Evolutionary conservation across 2,329 filamentous ascomycete genomes (phyloP), one percentile per base, ranked within the genome.

Genomic region (Colletotrichum sp.): DNA sequence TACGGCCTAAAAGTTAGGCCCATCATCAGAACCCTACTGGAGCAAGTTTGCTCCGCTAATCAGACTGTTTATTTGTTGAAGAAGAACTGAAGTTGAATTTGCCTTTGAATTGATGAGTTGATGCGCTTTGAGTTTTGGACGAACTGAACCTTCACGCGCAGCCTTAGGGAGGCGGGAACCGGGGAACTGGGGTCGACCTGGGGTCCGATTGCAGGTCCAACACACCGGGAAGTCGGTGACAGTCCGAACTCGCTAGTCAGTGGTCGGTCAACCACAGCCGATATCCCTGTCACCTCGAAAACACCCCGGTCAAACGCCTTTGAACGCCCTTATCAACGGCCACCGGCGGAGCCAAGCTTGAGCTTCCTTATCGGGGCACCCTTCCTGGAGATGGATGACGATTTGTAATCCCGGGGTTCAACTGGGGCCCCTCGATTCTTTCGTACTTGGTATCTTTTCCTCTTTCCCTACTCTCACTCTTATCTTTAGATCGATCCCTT

Each of bases 281-380:
- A 66, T 24, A 68, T 59, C 52, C 66, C 66, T 59, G 66, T 43
- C 66, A 10, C 66, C 13, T 26, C 9, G 21, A 16, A 34, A 59
- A n/a, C 21, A 26, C 61, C 61, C 61, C 61, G 34, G 61, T 39
- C 32, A 43, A 64, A 64, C 4, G 60, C 60, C 32, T 59, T 32
- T 21, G 55, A 26, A 32, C 30, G 24, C 57, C 57, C 70, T 75
- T 75, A 75, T 75, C 73, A 34, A 68, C 57, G 24, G 34, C 61
- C 67, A 43, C 5, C 52, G 34, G 34, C 67, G 65, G 55, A 64
- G 55, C 67, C 67, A 67, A 59, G 36, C 69, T 68, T 24, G 55
- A 75, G 73, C 73, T 75, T 73, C 73, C 73, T 73, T 68, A 75
- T 75, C 70, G 73, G 73, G 70, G 59, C 39, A 43, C 26, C 26